Conservation (phyloP, 2,329 filamentous ascomycete species). For the Neoscytalidium dimidiatum region DNA sequence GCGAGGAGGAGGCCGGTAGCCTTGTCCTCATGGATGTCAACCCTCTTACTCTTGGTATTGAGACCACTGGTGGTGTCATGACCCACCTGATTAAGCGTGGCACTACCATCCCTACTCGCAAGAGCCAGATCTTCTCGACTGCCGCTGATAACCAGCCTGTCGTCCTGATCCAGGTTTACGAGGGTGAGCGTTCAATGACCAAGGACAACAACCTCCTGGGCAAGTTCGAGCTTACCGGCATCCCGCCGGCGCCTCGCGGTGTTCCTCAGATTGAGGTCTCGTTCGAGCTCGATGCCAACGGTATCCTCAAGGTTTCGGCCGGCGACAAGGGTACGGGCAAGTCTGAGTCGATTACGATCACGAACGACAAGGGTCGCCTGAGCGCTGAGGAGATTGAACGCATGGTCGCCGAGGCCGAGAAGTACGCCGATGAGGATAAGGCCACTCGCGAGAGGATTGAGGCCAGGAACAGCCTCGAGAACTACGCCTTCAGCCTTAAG, state of each 20-base stretch:
- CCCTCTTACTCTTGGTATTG: slow-evolving; percentile 93
- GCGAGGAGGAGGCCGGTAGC: slow-evolving; percentile 77
- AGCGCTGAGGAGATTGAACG: slow-evolving; percentile 97
- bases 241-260: slow-evolving; percentile 91
- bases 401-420: slow-evolving; percentile 98
- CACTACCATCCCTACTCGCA: slow-evolving; percentile 92
- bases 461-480: slow-evolving; percentile 94
- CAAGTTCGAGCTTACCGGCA: slow-evolving; percentile 97
- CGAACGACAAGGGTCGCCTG: slow-evolving; percentile 98
- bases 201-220: slow-evolving; percentile 97
- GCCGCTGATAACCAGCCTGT: slow-evolving; percentile 96
- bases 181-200: slow-evolving; percentile 91
- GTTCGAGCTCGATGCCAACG: slow-evolving; percentile 97
- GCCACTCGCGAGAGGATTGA: slow-evolving; percentile 95
- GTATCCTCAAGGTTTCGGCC: slow-evolving; percentile 94
- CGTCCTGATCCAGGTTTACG: slow-evolving; percentile 91
- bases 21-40: slow-evolving; percentile 97
- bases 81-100: slow-evolving; percentile 94
- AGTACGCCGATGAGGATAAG: slow-evolving; percentile 99
- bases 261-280: slow-evolving; percentile 98
- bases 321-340: slow-evolving; percentile 98
- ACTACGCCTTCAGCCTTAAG: slow-evolving; percentile 98
- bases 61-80: slow-evolving; percentile 97
- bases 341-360: slow-evolving; percentile 96
- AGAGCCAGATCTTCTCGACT: slow-evolving; percentile 97